These are phyloP conservation scores for Botrytis medusae DNA, from an alignment of 2,329 filamentous ascomycete species.

Conservation along the genomic window DNA sequence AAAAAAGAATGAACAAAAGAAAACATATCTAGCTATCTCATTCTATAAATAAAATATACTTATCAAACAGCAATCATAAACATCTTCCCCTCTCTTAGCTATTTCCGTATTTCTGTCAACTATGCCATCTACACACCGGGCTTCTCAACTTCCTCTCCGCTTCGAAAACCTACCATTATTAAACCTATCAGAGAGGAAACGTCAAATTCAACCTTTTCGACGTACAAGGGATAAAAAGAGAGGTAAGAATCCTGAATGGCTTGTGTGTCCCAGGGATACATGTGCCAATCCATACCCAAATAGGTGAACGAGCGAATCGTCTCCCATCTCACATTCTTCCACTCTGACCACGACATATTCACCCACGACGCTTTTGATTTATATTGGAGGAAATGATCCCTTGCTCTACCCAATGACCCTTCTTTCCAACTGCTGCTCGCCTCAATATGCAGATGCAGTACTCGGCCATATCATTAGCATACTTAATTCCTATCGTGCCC, in stretches of 20 bases:
- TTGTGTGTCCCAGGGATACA: conserved; percentile 13
- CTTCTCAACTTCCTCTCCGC: neutral
- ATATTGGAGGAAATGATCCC: conserved; percentile 8
- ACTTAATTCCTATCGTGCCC: neutral
- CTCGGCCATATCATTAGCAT: neutral
- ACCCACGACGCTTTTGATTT: neutral
- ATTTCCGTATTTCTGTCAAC: neutral
- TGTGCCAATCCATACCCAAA: conserved; percentile 3
- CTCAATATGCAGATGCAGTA: neutral
- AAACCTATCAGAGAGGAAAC: neutral
- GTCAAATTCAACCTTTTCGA: neutral
- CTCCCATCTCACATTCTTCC: conserved; percentile 5
- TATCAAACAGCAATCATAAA: neutral
- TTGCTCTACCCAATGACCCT: neutral
- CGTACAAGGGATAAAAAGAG: neutral
- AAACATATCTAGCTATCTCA: too few species aligned
- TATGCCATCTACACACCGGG: neutral
- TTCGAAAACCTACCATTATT: neutral
- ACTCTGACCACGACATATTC: neutral
- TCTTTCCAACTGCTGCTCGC: neutral
- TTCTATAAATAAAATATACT: neutral
- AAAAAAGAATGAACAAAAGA: neutral
- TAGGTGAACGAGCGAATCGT: neutral
- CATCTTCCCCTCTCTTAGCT: neutral
- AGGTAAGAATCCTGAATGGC: conserved; percentile 13